Evolutionary conservation across 345 rosid species (phyloP).

Genomic region (Hibiscus mutabilis): DNA sequence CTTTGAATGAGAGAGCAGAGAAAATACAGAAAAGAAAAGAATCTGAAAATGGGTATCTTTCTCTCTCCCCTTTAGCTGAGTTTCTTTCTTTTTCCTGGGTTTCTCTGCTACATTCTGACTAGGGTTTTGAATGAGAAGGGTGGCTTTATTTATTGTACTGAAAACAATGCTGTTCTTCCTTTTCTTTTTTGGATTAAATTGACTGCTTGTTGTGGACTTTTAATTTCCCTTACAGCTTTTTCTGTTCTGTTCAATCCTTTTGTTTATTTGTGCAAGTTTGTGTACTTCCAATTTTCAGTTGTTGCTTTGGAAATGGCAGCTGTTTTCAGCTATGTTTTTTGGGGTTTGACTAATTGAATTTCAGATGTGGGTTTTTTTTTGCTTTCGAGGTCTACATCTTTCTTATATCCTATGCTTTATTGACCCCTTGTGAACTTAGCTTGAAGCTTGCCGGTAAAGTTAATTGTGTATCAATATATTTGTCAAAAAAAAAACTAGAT

Average conservation of each 20-base stretch:
- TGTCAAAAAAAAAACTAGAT: slow-evolving; percentile 5
- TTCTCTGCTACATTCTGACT: slow-evolving; percentile 46
- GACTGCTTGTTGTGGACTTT: slow-evolving; percentile 39
- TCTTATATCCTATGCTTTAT: slow-evolving; percentile 8
- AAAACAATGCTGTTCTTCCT: slow-evolving; percentile 40
- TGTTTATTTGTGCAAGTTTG: slow-evolving; percentile 23
- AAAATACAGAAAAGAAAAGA: slow-evolving; percentile 48
- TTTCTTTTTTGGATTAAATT: slow-evolving; percentile 24
- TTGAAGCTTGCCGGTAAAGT: slow-evolving; percentile 17
- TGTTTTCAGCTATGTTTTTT: slow-evolving; percentile 16
- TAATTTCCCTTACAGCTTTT: slow-evolving; percentile 22
- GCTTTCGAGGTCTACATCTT: slow-evolving; percentile 20
- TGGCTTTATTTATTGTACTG: slow-evolving; percentile 44
- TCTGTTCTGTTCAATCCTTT: slow-evolving; percentile 19
- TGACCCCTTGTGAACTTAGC: background rate
- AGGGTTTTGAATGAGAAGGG: slow-evolving; percentile 47
- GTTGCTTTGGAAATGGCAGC: slow-evolving; percentile 31
- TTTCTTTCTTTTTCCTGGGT: slow-evolving; percentile 24
- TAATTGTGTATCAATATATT: background rate
- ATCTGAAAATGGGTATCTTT: slow-evolving; percentile 78
- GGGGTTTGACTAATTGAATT: slow-evolving; percentile 16
- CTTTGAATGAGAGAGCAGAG: slow-evolving; percentile 31
- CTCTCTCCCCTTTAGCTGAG: slow-evolving; percentile 40
- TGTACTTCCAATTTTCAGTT: slow-evolving; percentile 21
- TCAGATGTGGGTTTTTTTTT: background rate